These are phyloP conservation scores for Pythium aquatile DNA, from an alignment of 352 stramenopile genomes.

Conservation along the genomic window DNA sequence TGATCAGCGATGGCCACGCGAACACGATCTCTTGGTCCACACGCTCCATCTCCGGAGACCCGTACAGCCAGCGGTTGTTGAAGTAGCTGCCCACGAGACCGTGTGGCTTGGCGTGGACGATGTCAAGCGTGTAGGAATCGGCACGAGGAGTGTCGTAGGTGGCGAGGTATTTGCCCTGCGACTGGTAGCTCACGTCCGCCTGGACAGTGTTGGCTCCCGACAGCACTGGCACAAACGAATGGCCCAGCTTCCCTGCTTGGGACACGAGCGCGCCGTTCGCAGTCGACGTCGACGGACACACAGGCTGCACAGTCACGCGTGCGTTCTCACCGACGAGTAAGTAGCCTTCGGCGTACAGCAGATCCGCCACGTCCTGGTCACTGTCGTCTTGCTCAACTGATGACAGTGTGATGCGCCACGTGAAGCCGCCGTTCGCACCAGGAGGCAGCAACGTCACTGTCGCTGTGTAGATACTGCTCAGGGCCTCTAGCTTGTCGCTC, in stretches of 20 bases:
- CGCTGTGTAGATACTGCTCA: conserved; percentile 76
- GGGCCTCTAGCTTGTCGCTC: conserved; percentile 52
- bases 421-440: conserved; percentile 54
- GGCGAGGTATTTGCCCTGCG: conserved; percentile 81
- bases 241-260: conserved; percentile 38
- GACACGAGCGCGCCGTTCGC: conserved; percentile 26
- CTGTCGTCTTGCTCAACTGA: conserved; percentile 55
- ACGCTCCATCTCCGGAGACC: conserved; percentile 72
- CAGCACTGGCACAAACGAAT: conserved; percentile 68
- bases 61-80: conserved; percentile 95
- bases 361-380: conserved; percentile 31
- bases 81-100: conserved; percentile 93
- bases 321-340: conserved; percentile 50
- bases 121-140: conserved; percentile 84
- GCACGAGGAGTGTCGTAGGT: conserved; percentile 88
- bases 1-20: conserved; percentile 89
- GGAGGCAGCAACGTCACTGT: conserved; percentile 36
- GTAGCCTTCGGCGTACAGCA: conserved; percentile 85
- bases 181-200: conserved; percentile 60
- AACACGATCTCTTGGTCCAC: conserved; percentile 92
- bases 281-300: conserved; percentile 47
- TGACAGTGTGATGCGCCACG: conserved; percentile 87
- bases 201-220: conserved; percentile 47
- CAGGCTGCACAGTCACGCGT: conserved; percentile 35
- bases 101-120: conserved; percentile 65